A percentile compares a stretch with the other conserved stretches of the same genome.
Evolutionary conservation across 2,329 filamentous ascomycete species (phyloP).

Genomic region (Boeremia exigua): DNA sequence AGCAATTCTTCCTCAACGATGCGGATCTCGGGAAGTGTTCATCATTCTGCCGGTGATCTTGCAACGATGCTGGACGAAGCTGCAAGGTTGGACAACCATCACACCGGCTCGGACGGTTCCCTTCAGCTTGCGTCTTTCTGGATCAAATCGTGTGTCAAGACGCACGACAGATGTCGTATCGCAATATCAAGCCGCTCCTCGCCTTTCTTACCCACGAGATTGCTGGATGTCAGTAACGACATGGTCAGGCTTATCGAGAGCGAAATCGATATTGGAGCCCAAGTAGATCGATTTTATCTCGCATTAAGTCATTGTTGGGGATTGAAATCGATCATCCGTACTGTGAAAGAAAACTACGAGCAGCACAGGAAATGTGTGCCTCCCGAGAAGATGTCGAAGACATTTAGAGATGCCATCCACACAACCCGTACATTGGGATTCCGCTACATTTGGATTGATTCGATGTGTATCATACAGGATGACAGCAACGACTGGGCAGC

Average conservation of each 20-base stretch:
- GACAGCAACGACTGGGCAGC: constrained; percentile 29
- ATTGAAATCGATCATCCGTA: constrained; percentile 22
- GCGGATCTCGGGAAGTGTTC: too few relatives aligned
- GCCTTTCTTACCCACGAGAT: neutral
- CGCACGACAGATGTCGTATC: constrained; percentile 20
- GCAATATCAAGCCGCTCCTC: neutral
- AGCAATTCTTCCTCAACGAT: too few relatives aligned
- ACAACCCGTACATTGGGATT: neutral
- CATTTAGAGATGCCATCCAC: neutral
- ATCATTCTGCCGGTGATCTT: neutral
- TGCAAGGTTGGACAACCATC: constrained; percentile 16
- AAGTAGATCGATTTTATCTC: constrained; percentile 18
- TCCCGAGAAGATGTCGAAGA: neutral
- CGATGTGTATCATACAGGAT: constrained; percentile 34
- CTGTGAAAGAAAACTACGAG: constrained; percentile 22
- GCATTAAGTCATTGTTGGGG: constrained; percentile 38
- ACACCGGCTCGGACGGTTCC: constrained; percentile 26
- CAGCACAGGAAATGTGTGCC: neutral
- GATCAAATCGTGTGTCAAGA: constrained; percentile 18
- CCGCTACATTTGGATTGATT: constrained; percentile 30
- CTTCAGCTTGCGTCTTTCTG: constrained; percentile 28
- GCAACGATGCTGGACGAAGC: neutral
- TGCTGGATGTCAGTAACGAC: neutral
- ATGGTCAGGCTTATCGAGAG: neutral
- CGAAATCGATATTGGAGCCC: neutral